Base-by-base conservation (phyloP, 331 rosid genomes). In the Cydonia oblonga region DNA sequence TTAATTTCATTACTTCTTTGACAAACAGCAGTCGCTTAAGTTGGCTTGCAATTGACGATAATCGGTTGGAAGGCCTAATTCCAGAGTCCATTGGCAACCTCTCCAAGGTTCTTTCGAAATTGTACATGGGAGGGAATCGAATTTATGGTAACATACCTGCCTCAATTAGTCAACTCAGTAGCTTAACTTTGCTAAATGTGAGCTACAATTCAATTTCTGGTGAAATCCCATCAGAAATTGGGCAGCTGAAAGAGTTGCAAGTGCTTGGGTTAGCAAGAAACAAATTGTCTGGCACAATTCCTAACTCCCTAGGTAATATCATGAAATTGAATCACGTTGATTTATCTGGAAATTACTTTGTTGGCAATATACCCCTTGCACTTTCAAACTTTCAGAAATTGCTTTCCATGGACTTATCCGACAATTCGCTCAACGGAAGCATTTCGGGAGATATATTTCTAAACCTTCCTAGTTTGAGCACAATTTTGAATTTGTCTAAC, bases 51-150 rank as follows among this genome's bases (percentile, higher is more conserved):
- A 73, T 92, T 26, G 88, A 85, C 58, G 90, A 84, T 25, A 92
- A 83, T 46, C 79, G 28, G 24, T 71, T 92, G 2, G 84, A 90
- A 79, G 96, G 96, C 56, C 80, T 75, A 0, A 87, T 92, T 71
- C 93, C 96, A 44, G 87, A 84, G 35, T 69, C 87, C 68, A 67
- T 92, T 29, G 98, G 96, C 30, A 85, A 88, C 71, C 89, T 92
- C 53, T 87, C 98, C 8, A 84, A 85, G 68, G 76, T 29, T n/a
- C 84, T 92, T 22, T 73, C 87, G 2, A 70, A 20, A 1, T 25
- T 90, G 29, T 84, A 78, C 87, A 88, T 90, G 90, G 96, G 98
- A 79, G 71, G 72, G 72, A 88, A 92, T 74, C 82, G 68, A 8
- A 84, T 92, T 64, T 66, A 73, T 5, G 98, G 98, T 19, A 78